phyloP scores from a whole-genome alignment of 495 filamentous ascomycete genomes.

The Bathelium albidoporum region DNA sequence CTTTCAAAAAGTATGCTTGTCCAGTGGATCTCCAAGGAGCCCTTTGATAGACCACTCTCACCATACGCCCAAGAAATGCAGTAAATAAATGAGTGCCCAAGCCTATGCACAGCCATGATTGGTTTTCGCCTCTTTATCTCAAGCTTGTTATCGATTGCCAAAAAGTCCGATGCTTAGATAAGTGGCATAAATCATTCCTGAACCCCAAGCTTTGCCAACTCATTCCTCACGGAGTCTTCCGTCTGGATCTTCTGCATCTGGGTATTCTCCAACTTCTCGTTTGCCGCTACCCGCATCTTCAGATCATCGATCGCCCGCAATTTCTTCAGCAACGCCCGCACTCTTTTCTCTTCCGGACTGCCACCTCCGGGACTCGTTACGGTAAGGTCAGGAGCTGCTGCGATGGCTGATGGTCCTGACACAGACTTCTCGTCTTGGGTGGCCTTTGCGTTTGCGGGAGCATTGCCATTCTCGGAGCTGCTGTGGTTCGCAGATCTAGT shows the following conservation, averaged over 20 bases:
- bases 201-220: conserved; percentile 58
- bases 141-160: too few relatives aligned
- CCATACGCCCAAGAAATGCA: background rate
- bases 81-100: background rate
- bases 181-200: conserved; percentile 22
- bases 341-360: conserved; percentile 69
- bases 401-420: conserved; percentile 7
- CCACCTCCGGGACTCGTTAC: conserved; percentile 37
- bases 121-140: too few relatives aligned
- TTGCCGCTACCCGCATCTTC: conserved; percentile 86
- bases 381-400: conserved; percentile 35
- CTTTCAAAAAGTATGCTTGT: too few relatives aligned
- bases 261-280: conserved; percentile 95
- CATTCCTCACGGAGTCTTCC: conserved; percentile 68
- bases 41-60: background rate
- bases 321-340: conserved; percentile 87
- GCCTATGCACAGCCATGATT: background rate
- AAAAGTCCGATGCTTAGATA: too few relatives aligned
- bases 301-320: conserved; percentile 93
- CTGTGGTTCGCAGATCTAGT: conserved; percentile 6
- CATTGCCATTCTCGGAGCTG: background rate
- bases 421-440: conserved; percentile 9
- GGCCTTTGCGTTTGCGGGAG: background rate
- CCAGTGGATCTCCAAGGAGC: background rate
- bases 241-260: conserved; percentile 97